phyloP scores from a whole-genome alignment of 202 grass and related monocot species.

The Carex sylvatica region DNA sequence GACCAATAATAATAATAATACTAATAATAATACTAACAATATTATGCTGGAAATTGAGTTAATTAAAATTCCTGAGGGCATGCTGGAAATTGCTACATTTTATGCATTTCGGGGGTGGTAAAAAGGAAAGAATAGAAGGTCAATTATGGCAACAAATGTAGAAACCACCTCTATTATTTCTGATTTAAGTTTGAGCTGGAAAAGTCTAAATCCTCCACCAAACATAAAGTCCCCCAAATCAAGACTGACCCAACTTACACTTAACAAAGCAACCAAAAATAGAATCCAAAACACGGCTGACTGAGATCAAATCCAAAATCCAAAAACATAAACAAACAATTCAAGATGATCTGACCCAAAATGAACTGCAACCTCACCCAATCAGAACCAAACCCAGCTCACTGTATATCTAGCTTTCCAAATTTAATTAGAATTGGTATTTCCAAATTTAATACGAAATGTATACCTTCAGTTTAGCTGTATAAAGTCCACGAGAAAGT shows the following conservation, averaged over 20 bases:
- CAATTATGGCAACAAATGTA: neutral
- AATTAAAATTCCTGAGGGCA: neutral
- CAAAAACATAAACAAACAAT: neutral
- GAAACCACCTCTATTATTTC: neutral
- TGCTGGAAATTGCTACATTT: neutral
- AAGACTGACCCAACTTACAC: too few species aligned
- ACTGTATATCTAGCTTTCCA: neutral
- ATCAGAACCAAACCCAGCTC: neutral
- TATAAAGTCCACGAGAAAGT: conserved; percentile 42
- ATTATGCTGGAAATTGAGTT: too few species aligned
- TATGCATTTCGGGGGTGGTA: neutral
- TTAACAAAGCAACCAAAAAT: neutral
- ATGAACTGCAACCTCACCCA: neutral
- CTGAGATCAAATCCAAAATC: neutral
- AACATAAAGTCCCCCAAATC: neutral
- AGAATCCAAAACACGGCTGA: neutral
- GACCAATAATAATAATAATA: too few species aligned
- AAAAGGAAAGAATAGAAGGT: neutral
- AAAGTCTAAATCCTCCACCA: neutral
- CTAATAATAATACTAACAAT: too few species aligned
- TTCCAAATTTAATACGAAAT: neutral
- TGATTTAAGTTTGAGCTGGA: neutral
- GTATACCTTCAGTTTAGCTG: conserved; percentile 41
- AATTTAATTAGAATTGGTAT: neutral
- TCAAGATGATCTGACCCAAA: neutral